Conservation (phyloP, 1,284 basidiomycete genomes). For the Rhodotorula sp. region DNA sequence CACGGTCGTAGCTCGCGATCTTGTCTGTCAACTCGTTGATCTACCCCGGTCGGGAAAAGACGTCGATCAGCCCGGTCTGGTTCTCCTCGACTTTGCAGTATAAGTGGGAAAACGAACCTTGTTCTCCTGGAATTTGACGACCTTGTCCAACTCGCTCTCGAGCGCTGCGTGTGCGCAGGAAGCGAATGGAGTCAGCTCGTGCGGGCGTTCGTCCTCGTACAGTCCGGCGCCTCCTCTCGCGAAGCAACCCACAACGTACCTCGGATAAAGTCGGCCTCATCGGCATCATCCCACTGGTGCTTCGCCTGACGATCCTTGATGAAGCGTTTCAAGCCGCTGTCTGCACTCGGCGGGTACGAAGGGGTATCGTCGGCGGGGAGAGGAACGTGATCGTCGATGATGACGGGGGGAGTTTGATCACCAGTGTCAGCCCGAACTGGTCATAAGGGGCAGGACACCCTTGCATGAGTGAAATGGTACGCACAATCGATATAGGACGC, state of each 20-base stretch:
- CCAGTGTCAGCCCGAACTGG: neutral
- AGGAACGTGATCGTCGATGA: neutral
- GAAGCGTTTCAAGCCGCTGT: constrained; percentile 73
- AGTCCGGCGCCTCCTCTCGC: neutral
- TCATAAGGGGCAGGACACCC: too few relatives aligned
- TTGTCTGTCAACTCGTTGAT: constrained; percentile 76
- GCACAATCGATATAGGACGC: constrained; percentile 40
- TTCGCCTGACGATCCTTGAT: constrained; percentile 67
- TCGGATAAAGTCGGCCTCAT: constrained; percentile 75
- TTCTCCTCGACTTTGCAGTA: neutral
- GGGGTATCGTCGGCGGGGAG: neutral
- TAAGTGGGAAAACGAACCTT: constrained; percentile 60
- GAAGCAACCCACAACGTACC: constrained; percentile 47
- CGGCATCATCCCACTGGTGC: constrained; percentile 70
- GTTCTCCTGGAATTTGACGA: constrained; percentile 87
- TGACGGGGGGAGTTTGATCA: neutral
- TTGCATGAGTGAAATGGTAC: neutral
- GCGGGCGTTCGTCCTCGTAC: neutral
- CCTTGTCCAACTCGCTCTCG: constrained; percentile 87
- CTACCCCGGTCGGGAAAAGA: constrained; percentile 50
- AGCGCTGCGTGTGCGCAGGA: constrained; percentile 51
- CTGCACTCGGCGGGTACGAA: constrained; percentile 2
- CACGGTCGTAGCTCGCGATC: constrained; percentile 74
- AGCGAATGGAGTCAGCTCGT: neutral
- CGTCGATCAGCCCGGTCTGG: neutral